These are phyloP conservation scores for Cystobasidium pallidum DNA, from an alignment of 1,284 basidiomycete genomes.

Conservation along the genomic window DNA sequence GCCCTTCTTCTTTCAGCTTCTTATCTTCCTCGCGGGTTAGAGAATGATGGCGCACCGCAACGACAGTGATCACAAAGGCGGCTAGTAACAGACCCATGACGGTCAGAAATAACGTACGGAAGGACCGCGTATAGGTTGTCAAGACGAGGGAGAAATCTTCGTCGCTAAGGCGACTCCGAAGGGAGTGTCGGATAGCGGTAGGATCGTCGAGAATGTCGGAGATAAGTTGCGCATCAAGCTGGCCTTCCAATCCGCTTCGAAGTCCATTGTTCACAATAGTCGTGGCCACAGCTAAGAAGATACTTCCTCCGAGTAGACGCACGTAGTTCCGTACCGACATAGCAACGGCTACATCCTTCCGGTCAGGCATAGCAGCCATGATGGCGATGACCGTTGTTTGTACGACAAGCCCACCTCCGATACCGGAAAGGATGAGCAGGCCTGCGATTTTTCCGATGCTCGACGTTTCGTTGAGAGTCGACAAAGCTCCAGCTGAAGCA, in stretches of 20 bases:
- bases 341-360: slow-evolving; percentile 71
- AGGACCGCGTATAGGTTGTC: slow-evolving; percentile 64
- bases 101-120: slow-evolving; percentile 63
- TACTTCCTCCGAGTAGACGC: slow-evolving; percentile 67
- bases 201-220: slow-evolving; percentile 58
- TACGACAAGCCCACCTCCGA: slow-evolving; percentile 66
- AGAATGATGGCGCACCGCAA: slow-evolving; percentile 66
- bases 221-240: slow-evolving; percentile 56
- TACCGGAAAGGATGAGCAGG: slow-evolving; percentile 69
- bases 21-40: slow-evolving; percentile 65
- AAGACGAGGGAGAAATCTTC: slow-evolving; percentile 60
- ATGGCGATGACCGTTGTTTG: slow-evolving; percentile 65
- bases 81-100: slow-evolving; percentile 59
- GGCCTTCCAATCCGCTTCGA: slow-evolving; percentile 57
- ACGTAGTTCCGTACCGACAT: slow-evolving; percentile 71
- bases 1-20: slow-evolving; percentile 58
- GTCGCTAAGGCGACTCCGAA: background rate
- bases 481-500: slow-evolving; percentile 69
- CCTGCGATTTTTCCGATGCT: slow-evolving; percentile 64
- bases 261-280: slow-evolving; percentile 65
- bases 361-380: slow-evolving; percentile 66
- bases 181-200: slow-evolving; percentile 50
- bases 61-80: slow-evolving; percentile 62
- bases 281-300: slow-evolving; percentile 66
- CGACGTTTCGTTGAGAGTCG: slow-evolving; percentile 64